These are phyloP conservation scores for Xylariaceae sp. DNA, from an alignment of 2,329 filamentous ascomycete species.

Conservation along the genomic window DNA sequence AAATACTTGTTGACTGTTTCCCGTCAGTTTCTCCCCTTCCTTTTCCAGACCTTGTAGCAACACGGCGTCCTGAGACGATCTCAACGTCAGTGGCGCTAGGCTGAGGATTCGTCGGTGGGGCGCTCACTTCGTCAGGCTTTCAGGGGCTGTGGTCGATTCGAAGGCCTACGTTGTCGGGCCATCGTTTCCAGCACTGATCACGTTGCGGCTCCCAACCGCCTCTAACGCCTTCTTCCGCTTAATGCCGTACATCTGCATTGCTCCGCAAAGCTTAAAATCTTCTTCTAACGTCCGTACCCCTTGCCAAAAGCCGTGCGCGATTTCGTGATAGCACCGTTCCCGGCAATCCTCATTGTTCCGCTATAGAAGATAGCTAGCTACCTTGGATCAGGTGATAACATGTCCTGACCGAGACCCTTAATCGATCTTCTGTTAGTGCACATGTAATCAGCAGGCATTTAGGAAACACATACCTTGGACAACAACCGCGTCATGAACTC, in stretches of 20 bases:
- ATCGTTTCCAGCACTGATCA: constrained; percentile 4
- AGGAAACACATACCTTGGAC: neutral
- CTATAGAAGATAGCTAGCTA: neutral
- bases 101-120: neutral
- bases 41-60: neutral
- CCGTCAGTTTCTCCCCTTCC: neutral
- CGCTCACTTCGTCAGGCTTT: neutral
- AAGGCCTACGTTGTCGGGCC: constrained; percentile 1
- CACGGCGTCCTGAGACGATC: neutral
- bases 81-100: neutral
- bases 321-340: constrained; percentile 2
- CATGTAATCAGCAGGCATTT: neutral
- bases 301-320: neutral
- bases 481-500: neutral
- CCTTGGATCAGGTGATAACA: neutral
- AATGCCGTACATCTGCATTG: neutral
- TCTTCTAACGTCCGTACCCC: neutral
- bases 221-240: constrained; percentile 1
- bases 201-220: constrained; percentile 1
- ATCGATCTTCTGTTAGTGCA: neutral
- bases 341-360: constrained; percentile 3
- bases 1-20: constrained; percentile 2
- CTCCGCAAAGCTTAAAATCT: neutral
- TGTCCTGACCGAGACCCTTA: neutral
- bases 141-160: constrained; percentile 2